These are phyloP conservation scores for Termitomyces sp. DNA, from an alignment of 768 basidiomycete genomes.

Conservation along the genomic window DNA sequence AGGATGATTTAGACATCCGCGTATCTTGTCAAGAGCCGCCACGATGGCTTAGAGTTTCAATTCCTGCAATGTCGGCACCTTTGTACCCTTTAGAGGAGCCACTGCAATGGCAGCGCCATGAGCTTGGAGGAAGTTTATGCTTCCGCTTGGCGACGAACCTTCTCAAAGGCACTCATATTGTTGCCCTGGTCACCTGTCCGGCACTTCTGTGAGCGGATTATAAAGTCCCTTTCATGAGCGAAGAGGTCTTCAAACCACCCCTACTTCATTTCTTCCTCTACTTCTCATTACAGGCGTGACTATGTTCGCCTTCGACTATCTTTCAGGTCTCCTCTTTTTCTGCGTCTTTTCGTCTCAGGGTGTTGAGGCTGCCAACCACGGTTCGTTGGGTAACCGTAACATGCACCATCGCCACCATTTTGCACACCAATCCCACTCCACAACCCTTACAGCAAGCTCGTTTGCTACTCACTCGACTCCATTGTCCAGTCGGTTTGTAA, in stretches of 20 bases:
- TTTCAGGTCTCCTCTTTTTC: constrained; percentile 7
- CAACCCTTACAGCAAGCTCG: neutral
- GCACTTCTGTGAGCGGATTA: constrained; percentile 6
- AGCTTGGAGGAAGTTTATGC: constrained; percentile 1
- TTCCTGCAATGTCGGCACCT: neutral
- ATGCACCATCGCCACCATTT: constrained; percentile 11
- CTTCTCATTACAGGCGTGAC: neutral
- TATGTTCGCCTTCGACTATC: neutral
- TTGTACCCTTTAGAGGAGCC: constrained; percentile 1
- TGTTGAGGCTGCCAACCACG: constrained; percentile 12
- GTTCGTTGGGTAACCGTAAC: constrained; percentile 1
- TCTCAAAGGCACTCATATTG: constrained; percentile 7
- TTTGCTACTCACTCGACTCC: neutral
- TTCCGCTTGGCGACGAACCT: constrained; percentile 9
- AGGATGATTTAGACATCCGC: constrained; percentile 18
- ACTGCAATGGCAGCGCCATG: constrained; percentile 2
- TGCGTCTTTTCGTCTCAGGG: constrained; percentile 13
- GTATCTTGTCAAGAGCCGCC: constrained; percentile 15
- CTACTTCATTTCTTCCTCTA: neutral
- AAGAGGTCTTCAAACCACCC: neutral
- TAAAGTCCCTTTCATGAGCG: neutral
- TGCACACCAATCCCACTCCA: neutral
- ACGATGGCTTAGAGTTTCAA: neutral
- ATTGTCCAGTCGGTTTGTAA: constrained; percentile 1
- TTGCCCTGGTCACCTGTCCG: constrained; percentile 10